These are phyloP conservation scores for Globisporangium nunn DNA, from an alignment of 352 stramenopile species.

Conservation along the genomic window DNA sequence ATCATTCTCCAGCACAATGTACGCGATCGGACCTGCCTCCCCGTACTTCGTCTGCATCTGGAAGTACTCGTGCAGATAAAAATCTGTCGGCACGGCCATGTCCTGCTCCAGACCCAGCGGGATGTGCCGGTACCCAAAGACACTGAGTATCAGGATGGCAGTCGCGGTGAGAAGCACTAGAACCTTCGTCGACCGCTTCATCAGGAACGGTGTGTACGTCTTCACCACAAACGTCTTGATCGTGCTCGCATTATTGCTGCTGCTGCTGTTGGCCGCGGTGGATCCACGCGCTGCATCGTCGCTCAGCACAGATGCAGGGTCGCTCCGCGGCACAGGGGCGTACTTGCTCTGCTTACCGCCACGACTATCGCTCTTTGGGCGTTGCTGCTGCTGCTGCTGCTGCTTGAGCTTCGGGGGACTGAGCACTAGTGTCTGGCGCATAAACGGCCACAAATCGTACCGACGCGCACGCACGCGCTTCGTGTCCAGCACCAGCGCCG, in stretches of 20 bases:
- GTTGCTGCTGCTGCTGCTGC: slow-evolving; percentile 9
- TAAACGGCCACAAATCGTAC: slow-evolving; percentile 66
- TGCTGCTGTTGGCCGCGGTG: not conserved
- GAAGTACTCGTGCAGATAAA: slow-evolving; percentile 89
- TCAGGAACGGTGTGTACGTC: slow-evolving; percentile 56
- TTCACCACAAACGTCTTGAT: slow-evolving; percentile 65
- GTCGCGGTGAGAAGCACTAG: slow-evolving; percentile 38
- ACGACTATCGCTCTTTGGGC: not conserved
- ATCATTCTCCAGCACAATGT: slow-evolving; percentile 57
- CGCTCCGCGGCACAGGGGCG: not conserved
- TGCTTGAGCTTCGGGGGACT: slow-evolving; percentile 23
- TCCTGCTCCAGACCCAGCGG: slow-evolving; percentile 84
- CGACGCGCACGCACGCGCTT: slow-evolving; percentile 54
- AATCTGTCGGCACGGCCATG: slow-evolving; percentile 80
- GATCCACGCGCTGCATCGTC: not conserved
- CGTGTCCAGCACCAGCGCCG: slow-evolving; percentile 70
- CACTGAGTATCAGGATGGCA: slow-evolving; percentile 32
- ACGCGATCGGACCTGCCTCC: slow-evolving; percentile 83
- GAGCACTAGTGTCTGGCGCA: slow-evolving; percentile 45
- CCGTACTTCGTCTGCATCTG: slow-evolving; percentile 75
- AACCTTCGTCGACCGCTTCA: slow-evolving; percentile 50
- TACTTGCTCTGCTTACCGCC: not conserved
- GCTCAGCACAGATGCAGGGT: not conserved
- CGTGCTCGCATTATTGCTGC: slow-evolving; percentile 12
- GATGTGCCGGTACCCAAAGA: slow-evolving; percentile 53